phyloP scores from a whole-genome alignment of 257 asterid genomes.

The Solanum lycopersicoides region DNA sequence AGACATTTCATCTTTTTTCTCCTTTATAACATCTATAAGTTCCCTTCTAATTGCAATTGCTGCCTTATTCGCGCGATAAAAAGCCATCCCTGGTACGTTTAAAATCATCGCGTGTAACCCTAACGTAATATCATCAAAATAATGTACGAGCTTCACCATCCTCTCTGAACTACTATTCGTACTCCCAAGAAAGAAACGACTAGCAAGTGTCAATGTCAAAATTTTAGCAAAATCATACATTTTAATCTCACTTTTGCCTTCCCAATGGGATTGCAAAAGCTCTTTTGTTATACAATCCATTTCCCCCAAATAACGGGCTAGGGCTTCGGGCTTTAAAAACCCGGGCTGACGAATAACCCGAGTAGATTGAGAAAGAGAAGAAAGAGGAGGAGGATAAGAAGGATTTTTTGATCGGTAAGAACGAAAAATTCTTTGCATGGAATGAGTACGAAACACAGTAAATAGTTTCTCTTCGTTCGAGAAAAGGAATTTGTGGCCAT shows the following conservation, averaged over 20 bases:
- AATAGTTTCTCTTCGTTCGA: slow-evolving; percentile 51
- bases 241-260: slow-evolving; percentile 19
- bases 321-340: slow-evolving; percentile 56
- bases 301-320: slow-evolving; percentile 27
- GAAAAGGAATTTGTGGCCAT: slow-evolving; percentile 63
- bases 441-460: slow-evolving; percentile 51
- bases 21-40: slow-evolving; percentile 32
- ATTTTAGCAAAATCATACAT: slow-evolving; percentile 40
- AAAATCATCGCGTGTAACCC: slow-evolving; percentile 53
- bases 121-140: slow-evolving; percentile 41
- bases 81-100: slow-evolving; percentile 42
- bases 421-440: slow-evolving; percentile 51
- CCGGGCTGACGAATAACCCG: slow-evolving; percentile 51
- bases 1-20: slow-evolving; percentile 41
- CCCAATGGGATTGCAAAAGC: slow-evolving; percentile 23
- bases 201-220: slow-evolving; percentile 42
- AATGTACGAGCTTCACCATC: slow-evolving; percentile 25
- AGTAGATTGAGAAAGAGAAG: neutral
- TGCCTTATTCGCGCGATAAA: slow-evolving; percentile 45
- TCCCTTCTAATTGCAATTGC: slow-evolving; percentile 49
- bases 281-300: slow-evolving; percentile 34
- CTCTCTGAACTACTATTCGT: slow-evolving; percentile 31
- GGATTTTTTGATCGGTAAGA: slow-evolving; percentile 27
- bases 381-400: neutral
- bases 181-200: slow-evolving; percentile 39